These are phyloP conservation scores for Arthrinium phaeospermum DNA, from an alignment of 2,329 filamentous ascomycete genomes.

Conservation along the genomic window DNA sequence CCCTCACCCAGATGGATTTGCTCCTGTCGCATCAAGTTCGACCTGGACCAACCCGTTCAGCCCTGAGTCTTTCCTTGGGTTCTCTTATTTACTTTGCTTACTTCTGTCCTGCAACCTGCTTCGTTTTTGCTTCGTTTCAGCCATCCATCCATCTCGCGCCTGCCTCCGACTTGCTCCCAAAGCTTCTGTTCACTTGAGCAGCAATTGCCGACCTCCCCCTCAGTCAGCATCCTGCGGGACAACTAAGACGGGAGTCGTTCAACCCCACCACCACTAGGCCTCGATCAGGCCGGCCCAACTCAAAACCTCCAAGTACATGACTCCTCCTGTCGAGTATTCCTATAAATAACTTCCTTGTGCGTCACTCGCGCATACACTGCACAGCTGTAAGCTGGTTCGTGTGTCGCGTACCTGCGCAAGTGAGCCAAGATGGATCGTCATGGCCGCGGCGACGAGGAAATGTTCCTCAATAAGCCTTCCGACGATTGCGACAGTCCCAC, in stretches of 20 bases:
- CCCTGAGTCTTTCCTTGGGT: not conserved
- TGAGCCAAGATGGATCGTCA: constrained; percentile 58
- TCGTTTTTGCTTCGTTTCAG: constrained; percentile 12
- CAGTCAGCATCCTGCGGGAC: constrained; percentile 4
- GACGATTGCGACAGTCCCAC: constrained; percentile 73
- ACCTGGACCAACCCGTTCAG: not conserved
- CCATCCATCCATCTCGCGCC: not conserved
- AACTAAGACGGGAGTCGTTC: constrained; percentile 5
- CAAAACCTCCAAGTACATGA: constrained; percentile 12
- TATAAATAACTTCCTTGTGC: constrained; percentile 21
- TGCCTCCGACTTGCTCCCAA: not conserved
- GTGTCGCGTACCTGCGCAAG: constrained; percentile 28
- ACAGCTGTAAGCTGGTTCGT: constrained; percentile 18
- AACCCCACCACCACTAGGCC: constrained; percentile 21
- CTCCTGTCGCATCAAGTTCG: constrained; percentile 1
- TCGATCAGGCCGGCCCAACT: constrained; percentile 20
- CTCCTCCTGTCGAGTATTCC: constrained; percentile 18
- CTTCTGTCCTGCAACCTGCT: not conserved
- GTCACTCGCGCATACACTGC: constrained; percentile 18
- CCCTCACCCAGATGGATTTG: constrained; percentile 8
- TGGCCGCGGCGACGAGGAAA: constrained; percentile 75
- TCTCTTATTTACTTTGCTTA: not conserved
- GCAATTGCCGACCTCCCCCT: not conserved
- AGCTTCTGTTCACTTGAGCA: not conserved
- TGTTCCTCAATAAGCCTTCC: constrained; percentile 73